Evolutionary conservation across 1,284 basidiomycete genomes (phyloP).

Genomic region (Trichosporon sp.): DNA sequence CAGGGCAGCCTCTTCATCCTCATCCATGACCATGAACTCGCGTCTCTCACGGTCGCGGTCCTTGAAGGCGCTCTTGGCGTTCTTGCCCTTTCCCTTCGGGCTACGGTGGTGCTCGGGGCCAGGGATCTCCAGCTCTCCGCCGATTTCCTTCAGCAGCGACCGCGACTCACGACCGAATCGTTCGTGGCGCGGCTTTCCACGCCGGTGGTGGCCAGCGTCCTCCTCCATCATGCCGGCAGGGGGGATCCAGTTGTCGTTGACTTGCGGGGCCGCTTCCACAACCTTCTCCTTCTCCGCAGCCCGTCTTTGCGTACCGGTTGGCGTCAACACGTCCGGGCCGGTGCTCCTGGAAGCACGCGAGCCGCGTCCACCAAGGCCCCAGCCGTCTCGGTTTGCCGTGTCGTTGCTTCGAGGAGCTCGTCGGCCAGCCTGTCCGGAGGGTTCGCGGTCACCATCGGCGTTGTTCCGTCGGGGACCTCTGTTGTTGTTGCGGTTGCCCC

Average conservation of each 20-base stretch:
- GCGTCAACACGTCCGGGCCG: not conserved
- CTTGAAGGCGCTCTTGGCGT: too few species aligned
- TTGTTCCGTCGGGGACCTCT: not conserved
- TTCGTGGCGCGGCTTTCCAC: not conserved
- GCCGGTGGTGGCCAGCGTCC: constrained; percentile 10
- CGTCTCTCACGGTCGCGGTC: constrained; percentile 24
- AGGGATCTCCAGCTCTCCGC: constrained; percentile 21
- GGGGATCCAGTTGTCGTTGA: not conserved
- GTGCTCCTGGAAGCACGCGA: not conserved
- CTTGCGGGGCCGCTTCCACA: too few species aligned
- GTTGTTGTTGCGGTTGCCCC: not conserved
- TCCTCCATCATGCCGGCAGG: not conserved
- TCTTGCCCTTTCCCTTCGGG: constrained; percentile 14
- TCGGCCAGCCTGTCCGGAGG: not conserved
- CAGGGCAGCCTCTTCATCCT: constrained; percentile 24
- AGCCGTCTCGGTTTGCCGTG: not conserved
- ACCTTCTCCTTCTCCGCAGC: not conserved
- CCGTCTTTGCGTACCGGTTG: not conserved
- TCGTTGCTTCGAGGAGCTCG: not conserved
- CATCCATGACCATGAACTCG: constrained; percentile 28
- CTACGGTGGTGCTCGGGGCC: constrained; percentile 21
- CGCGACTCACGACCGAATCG: constrained; percentile 26
- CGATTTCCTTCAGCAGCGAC: constrained; percentile 22
- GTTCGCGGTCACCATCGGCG: not conserved
- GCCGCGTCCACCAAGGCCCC: not conserved